Base-by-base conservation (phyloP, 2,329 filamentous ascomycete species). In the Paradendryphiella salina region DNA sequence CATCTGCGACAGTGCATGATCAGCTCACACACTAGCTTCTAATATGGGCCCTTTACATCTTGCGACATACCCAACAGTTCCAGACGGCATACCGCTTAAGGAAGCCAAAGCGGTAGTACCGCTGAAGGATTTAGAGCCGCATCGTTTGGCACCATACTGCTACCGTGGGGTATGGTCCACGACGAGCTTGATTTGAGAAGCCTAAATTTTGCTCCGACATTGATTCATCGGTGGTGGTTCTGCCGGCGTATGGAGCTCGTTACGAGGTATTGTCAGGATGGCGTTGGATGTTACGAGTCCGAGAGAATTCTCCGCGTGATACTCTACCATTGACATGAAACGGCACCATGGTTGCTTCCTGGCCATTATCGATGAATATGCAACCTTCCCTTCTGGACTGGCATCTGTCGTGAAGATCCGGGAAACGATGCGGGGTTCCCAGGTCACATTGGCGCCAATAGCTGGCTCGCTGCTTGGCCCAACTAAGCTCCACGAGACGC, bases 1-100 rank as follows among this genome's bases (percentile, higher is more conserved):
- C 13, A 21, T 33, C 39, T 15, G 31, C n/a, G 17, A 33, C 2
- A 33, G 31, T 14, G 8, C 23, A 2, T 26, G 9, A 26, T 26
- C 23, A 26, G 23, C 23, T 1, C 8, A 9, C 23, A 26, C 10
- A 26, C 3, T 26, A 26, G 23, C 23, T 26, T 26, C 23, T 7
- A 7, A 26, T 26, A 26, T 26, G 23, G 7, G 5, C 10, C 23
- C 1, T 26, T 9, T 26, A 26, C 23, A 26, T 9, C 23, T 26
- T 26, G 23, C 23, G 23, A 26, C 23, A 26, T 20, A 40, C 50
- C 38, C 57, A 59, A 34, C 50, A 57, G 26, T 28, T 59, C 8
- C 40, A 55, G 14, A 52, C 52, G 80, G 81, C 0, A 82, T 83
- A 52, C 80, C 79, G 3, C 78, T 76, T 57, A 75, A 77, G 8